These are phyloP conservation scores for Boechera retrofracta DNA, from an alignment of 345 rosid genomes.

Conservation along the genomic window DNA sequence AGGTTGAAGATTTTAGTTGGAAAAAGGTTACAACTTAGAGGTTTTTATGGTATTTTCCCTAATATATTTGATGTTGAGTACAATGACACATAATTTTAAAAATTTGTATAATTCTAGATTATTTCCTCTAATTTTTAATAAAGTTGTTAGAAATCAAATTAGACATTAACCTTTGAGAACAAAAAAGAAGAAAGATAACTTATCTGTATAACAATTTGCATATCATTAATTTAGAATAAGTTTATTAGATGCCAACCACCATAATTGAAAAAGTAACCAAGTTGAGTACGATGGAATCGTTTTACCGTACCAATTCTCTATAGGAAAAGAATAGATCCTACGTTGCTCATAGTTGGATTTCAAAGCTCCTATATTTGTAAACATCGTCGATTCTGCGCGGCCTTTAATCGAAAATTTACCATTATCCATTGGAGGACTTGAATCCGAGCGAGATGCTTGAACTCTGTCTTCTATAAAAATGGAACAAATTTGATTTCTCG, in stretches of 20 bases:
- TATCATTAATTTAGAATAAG: neutral
- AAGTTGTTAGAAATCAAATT: neutral
- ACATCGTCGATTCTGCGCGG: neutral
- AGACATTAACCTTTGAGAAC: neutral
- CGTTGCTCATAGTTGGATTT: neutral
- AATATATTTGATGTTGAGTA: too few species aligned
- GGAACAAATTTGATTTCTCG: too few species aligned
- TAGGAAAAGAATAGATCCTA: neutral
- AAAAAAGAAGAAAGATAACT: neutral
- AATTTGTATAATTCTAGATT: too few species aligned
- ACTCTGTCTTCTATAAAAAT: neutral
- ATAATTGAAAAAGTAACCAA: neutral
- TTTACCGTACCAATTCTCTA: neutral
- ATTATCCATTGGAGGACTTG: constrained; percentile 11
- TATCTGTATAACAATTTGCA: neutral
- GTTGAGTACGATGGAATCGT: neutral
- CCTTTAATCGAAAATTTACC: neutral
- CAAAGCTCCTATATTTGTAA: constrained; percentile 3
- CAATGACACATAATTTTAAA: too few species aligned
- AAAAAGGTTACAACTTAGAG: too few species aligned
- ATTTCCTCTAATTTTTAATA: too few species aligned
- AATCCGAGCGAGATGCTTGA: neutral
- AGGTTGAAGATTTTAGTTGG: too few species aligned
- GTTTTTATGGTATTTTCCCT: too few species aligned
- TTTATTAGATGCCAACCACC: neutral